Conservation (phyloP, 2,329 filamentous ascomycete genomes). For the Fusarium sp. region DNA sequence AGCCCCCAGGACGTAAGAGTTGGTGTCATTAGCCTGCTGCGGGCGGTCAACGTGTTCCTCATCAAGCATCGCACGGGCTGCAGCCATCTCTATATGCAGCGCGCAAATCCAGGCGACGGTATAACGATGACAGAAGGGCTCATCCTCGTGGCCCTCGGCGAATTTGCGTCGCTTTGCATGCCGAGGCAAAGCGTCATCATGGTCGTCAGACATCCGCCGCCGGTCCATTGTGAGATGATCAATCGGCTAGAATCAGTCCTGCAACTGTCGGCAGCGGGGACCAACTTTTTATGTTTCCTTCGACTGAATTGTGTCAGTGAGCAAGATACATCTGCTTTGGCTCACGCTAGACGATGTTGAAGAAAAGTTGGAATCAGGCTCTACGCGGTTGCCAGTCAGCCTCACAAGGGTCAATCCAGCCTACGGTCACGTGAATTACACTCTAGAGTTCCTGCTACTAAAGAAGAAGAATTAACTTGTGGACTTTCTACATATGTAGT, state of each 20-base stretch:
- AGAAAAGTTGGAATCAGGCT: neutral
- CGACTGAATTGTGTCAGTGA: too few relatives aligned
- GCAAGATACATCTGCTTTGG: too few relatives aligned
- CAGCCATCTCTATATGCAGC: conserved; percentile 45
- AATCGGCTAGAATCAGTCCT: too few relatives aligned
- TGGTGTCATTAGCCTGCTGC: conserved; percentile 23
- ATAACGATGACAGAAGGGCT: fast-evolving
- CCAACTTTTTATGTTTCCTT: too few relatives aligned
- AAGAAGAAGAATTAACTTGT: too few relatives aligned
- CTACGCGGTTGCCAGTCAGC: neutral
- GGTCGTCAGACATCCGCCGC: neutral
- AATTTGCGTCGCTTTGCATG: neutral
- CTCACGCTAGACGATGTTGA: neutral
- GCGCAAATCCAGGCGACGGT: conserved; percentile 54
- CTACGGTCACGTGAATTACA: neutral
- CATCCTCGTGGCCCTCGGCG: fast-evolving
- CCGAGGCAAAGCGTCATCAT: neutral
- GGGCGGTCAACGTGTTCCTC: conserved; percentile 25
- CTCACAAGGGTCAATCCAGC: neutral
- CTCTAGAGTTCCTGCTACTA: too few relatives aligned
- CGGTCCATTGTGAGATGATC: neutral
- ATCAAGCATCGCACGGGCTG: conserved; percentile 49
- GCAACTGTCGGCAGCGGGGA: too few relatives aligned
- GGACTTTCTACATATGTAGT: too few relatives aligned
- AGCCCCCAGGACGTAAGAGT: conserved; percentile 39